Base-by-base conservation (phyloP, 805 yeast species). In the Yarrowia sp. region DNA sequence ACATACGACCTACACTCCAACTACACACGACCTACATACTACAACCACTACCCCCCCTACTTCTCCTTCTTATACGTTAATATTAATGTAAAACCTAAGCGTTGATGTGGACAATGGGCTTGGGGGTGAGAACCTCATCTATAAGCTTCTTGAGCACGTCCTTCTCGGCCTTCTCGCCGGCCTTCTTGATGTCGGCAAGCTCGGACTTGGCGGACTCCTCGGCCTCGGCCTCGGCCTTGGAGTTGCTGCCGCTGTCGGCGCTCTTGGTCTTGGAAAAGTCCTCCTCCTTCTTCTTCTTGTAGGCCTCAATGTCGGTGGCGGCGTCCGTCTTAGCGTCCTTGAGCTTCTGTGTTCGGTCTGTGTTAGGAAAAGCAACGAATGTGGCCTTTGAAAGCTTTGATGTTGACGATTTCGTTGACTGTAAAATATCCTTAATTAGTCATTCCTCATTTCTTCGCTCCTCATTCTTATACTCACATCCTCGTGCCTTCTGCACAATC, bases 291-390 rank as follows among this genome's bases (percentile, higher is more conserved):
- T 87, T 85, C 64, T 83, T 78, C 83, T 91, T 93, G 85, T 95
- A 95, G 69, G 87, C 88, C 72, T 88, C 90, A 75, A 95, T 91
- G 80, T 95, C 99, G 69, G 83, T 81, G 72, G 92, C 89, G 45
- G 99, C 99, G 78, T 95, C 98, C 32, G 89, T 82, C 82, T 92
- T 94, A 67, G 98, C 97, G 58, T 95, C 93, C 86, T 94, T 95
- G 78, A 95, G 85, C 73, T 92, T 90, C 73, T 86, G 89, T 50
- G 95, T 85, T 80, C 97, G 91, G 82, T 89, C 86, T 83, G 67
- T 26, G 69, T 11, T 76, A 72, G 59, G 80, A n/a, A 67, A 73
- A 22, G 80, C 81, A 79, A 26, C 19, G 19, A 19, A 19, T 19
- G 19, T 19, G 19, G 19, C 19, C 19, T 19, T 19, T 19, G 19